Base-by-base conservation (phyloP, 129 eudicot genomes). In the Silybum marianum region DNA sequence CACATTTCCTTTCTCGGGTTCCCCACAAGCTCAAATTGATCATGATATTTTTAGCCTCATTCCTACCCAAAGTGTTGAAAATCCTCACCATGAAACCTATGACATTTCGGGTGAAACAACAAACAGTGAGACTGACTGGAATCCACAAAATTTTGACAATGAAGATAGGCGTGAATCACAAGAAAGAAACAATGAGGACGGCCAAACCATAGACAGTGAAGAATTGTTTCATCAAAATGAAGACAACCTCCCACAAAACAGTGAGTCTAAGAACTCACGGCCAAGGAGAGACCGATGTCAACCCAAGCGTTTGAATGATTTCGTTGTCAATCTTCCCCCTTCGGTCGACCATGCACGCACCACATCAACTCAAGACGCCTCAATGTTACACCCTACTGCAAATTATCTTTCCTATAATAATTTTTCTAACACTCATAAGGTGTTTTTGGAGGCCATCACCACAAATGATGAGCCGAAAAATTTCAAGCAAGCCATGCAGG, bases 1-100 rank as follows among this genome's bases (percentile, higher is more conserved):
- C 72, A 24, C 34, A 0, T 68, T 68, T 68, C 72, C 72, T 68
- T 26, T 68, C 36, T 68, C 38, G 72, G 72, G 72, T 68, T 24
- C 39, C 10, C n/a, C 34, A 24, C n/a, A 68, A 24, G 72, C 72
- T 68, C 38, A 68, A 68, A 68, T 25, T 68, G 72, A 68, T 68
- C n/a, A 68, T 68, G 72, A 23, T 38, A 68, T 68, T 68, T 68
- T 68, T 68, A 68, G 72, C 36, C 72, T 12, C 38, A 68, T 24
- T 68, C 72, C 72, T 25, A 10, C 72, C 36, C 72, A 68, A 23
- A 13, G n/a, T 68, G 72, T 24, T n/a, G 38, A 68, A 68, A 23
- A 26, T 10, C 38, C 72, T 68, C 72, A 66, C 9, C 71, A 66
- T 66, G 71, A 66, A 66, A 16, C 18, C 30, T 36, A 66, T 23